Evolutionary conservation across 441 rosid species (phyloP), one percentile per base, ranked within the genome.

Genomic region (Dalechampia spathulata): DNA sequence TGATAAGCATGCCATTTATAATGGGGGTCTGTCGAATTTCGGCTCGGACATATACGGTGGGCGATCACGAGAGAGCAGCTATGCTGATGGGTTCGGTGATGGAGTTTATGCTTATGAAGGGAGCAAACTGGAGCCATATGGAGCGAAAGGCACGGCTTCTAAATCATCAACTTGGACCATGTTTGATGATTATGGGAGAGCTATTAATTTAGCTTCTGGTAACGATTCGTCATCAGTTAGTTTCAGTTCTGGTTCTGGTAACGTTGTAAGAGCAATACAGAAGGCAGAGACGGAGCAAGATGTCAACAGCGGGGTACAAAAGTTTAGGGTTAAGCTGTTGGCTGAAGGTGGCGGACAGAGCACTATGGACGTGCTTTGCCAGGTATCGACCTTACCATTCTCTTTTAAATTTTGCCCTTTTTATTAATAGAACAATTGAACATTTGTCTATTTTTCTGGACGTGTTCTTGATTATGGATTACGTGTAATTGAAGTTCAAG

Each of bases 121-220:
- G 16, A 80, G 92, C 51, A 87, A 86, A 67, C 73, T 53, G 48
- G 97, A 90, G 83, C 96, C 97, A 0, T 94, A 87, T 15, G 99
- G 99, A 26, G 86, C 97, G 30, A 86, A 97, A 51, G 96, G 99
- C 20, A 94, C 96, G 2, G 82, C 82, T 0, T 81, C 96, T 1
- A 94, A 86, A 44, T 86, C 96, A 12, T 83, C 97, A 0, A 70
- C 83, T 37, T 83, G 85, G 73, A 69, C 86, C n/a, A n/a, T 75
- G 68, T 94, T 94, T 30, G 99, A 94, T 61, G 99, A 94, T 75
- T 94, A 85, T 68, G 99, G 99, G 41, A 72, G 99, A 48, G 67
- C 96, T 38, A 84, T 90, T 64, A 80, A 72, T 66, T 11, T 75
- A 6, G n/a, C n/a, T n/a, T n/a, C n/a, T n/a, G n/a, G n/a, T n/a